Base-by-base conservation (phyloP, 2,329 filamentous ascomycete genomes). In the Fusarium nurragi region DNA sequence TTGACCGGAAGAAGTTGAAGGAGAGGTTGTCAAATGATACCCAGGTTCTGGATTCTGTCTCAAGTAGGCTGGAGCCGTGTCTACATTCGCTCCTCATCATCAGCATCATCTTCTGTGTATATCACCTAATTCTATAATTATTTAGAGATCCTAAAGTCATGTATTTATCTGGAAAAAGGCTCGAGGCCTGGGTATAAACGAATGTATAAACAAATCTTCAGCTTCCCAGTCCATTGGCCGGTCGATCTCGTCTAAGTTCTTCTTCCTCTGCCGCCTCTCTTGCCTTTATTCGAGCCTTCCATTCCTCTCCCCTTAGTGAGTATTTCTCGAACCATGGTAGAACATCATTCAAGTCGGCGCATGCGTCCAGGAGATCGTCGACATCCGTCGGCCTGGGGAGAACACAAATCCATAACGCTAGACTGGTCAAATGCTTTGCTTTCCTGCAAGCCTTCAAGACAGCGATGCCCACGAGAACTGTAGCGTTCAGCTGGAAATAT, bases 1-100 rank as follows among this genome's bases (percentile, higher is more conserved):
- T 67, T 9, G 63, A 67, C 19, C 30, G 49, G 0, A 37, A 43
- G 22, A 55, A 64, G 14, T 6, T 67, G 2, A 55, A 19, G 23
- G 43, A 52, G 3, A 39, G 23, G 4, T 21, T 67, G 1, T 21
- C 45, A 1, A 46, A 40, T 8, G 59, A 67, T 12, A 22, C 38
- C 2, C 63, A 67, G 13, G 46, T 67, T 2, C n/a, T 61, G 4
- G 38, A 56, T 0, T 61, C 58, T 3, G 26, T 36, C 4, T 38
- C 48, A 2, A n/a, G 4, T 5, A 1, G 0, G 13, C n/a, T 56
- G 2, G 21, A 8, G 5, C 25, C 39, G 4, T 18, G 18, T 18
- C 10, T 14, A 2, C 2, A 19, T 4, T 38, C 26, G 11, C 2
- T 25, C 26, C 2, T 30, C 3, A 4, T n/a, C 4, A 1, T 18